A percentile compares a stretch with the other conserved stretches of the same genome.
Conservation (phyloP, 2,329 filamentous ascomycete species). For the Ophiostoma pallidulum region DNA sequence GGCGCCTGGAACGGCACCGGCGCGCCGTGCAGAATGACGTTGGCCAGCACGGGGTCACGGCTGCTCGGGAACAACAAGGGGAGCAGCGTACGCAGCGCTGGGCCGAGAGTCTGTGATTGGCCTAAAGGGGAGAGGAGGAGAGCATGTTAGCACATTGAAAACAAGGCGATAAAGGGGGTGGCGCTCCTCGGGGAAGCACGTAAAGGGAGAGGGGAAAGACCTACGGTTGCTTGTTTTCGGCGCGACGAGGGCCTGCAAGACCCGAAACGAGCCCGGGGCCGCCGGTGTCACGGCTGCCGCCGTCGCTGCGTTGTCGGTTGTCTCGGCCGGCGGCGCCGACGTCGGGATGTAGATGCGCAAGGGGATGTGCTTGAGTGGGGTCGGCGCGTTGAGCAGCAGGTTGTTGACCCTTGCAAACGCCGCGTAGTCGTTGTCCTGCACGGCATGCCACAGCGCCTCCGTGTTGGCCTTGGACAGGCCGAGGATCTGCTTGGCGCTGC, state of each 20-base stretch:
- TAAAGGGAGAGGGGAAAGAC: conserved; percentile 13
- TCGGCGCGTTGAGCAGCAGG: conserved; percentile 66
- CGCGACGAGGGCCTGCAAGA: conserved; percentile 67
- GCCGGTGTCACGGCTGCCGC: conserved; percentile 9
- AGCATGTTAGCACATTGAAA: not conserved
- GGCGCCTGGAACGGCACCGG: conserved; percentile 70
- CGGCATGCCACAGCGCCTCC: conserved; percentile 70
- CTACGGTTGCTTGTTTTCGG: conserved; percentile 31
- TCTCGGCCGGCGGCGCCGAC: conserved; percentile 36
- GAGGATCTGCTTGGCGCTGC: conserved; percentile 85
- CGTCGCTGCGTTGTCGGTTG: conserved; percentile 21
- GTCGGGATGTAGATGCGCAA: conserved; percentile 77
- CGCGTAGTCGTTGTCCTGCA: conserved; percentile 65
- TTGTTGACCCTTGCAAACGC: conserved; percentile 66
- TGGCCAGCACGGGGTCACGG: conserved; percentile 72
- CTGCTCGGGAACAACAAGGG: conserved; percentile 81
- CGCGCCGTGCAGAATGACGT: conserved; percentile 77
- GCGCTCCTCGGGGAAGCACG: too few relatives aligned
- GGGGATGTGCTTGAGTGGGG: conserved; percentile 72
- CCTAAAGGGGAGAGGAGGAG: conserved; percentile 5
- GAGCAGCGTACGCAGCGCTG: conserved; percentile 63
- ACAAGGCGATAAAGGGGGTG: not conserved
- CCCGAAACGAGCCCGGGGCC: conserved; percentile 46
- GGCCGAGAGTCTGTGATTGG: conserved; percentile 53
- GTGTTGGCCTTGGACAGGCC: conserved; percentile 76